Evolutionary conservation across 768 basidiomycete genomes (phyloP).

Genomic region (Lactarius deliciosus): DNA sequence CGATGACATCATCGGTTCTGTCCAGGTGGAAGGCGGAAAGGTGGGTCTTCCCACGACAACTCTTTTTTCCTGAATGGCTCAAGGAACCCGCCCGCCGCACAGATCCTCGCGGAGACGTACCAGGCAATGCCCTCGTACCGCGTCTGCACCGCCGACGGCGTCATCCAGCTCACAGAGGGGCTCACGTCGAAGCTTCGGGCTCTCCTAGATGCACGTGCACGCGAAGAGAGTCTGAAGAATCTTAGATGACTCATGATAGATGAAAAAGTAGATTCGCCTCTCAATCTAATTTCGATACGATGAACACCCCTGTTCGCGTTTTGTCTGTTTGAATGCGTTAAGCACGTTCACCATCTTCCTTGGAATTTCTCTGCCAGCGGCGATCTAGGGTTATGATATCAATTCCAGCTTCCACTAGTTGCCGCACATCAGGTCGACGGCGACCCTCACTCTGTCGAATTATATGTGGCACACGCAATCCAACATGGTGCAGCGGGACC

Average conservation of each 20-base stretch:
- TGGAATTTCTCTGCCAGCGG: no score
- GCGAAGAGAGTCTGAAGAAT: conserved; percentile 34
- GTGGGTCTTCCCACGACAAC: conserved; percentile 36
- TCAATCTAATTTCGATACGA: background rate
- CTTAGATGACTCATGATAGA: background rate
- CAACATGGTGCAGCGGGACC: no score
- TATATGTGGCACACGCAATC: no score
- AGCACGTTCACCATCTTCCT: no score
- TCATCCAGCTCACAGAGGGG: conserved; percentile 66
- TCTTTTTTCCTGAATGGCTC: background rate
- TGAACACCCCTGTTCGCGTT: background rate
- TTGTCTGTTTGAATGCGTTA: background rate
- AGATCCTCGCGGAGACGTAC: conserved; percentile 74
- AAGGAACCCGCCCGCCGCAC: background rate
- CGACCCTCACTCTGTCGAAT: no score
- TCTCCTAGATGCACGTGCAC: conserved; percentile 39
- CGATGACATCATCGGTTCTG: conserved; percentile 79
- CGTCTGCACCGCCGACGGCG: conserved; percentile 72
- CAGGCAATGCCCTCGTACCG: conserved; percentile 84
- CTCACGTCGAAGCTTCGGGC: conserved; percentile 50
- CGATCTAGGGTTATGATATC: no score
- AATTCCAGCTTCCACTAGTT: background rate
- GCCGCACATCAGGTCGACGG: background rate
- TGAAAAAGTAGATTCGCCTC: background rate
- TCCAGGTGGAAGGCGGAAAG: conserved; percentile 68